phyloP scores from a whole-genome alignment of 495 filamentous ascomycete species.

The Penicillium ucsense region DNA sequence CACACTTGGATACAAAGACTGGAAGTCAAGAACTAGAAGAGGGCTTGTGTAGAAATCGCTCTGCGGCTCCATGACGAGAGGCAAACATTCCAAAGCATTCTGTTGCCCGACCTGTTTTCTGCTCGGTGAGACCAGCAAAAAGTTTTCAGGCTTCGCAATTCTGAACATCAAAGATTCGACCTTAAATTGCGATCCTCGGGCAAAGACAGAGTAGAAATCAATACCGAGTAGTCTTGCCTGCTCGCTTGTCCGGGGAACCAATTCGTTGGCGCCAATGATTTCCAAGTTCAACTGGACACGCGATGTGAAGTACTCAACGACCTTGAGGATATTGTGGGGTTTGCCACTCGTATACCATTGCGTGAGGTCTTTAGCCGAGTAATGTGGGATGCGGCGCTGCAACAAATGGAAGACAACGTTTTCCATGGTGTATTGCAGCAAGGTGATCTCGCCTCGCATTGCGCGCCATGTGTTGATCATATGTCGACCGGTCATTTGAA shows the following conservation, averaged over 20 bases:
- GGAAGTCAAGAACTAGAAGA: slow-evolving; percentile 87
- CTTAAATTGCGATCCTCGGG: slow-evolving; percentile 92
- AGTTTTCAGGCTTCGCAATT: slow-evolving; percentile 95
- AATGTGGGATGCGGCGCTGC: slow-evolving; percentile 87
- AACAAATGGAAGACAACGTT: slow-evolving; percentile 92
- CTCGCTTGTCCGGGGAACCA: slow-evolving; percentile 84
- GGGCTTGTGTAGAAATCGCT: slow-evolving; percentile 90
- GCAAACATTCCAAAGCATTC: slow-evolving; percentile 90
- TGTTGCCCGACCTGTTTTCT: slow-evolving; percentile 86
- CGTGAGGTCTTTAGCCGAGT: slow-evolving; percentile 66
- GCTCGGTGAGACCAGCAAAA: slow-evolving; percentile 80
- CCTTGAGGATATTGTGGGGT: slow-evolving; percentile 58
- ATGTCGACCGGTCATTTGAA: slow-evolving; percentile 82
- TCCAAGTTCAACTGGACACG: slow-evolving; percentile 78
- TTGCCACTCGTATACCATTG: slow-evolving; percentile 64
- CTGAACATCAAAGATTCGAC: slow-evolving; percentile 98
- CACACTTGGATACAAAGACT: slow-evolving; percentile 89
- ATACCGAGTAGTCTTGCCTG: slow-evolving; percentile 89
- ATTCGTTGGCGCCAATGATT: slow-evolving; percentile 83
- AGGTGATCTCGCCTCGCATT: slow-evolving; percentile 81
- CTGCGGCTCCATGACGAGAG: slow-evolving; percentile 95
- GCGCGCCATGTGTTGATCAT: slow-evolving; percentile 97
- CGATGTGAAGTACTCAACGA: slow-evolving; percentile 67
- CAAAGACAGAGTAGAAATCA: slow-evolving; percentile 93
- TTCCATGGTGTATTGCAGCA: slow-evolving; percentile 93